These are phyloP conservation scores for Apiospora saccharicola DNA, from an alignment of 2,329 filamentous ascomycete genomes.

Conservation along the genomic window DNA sequence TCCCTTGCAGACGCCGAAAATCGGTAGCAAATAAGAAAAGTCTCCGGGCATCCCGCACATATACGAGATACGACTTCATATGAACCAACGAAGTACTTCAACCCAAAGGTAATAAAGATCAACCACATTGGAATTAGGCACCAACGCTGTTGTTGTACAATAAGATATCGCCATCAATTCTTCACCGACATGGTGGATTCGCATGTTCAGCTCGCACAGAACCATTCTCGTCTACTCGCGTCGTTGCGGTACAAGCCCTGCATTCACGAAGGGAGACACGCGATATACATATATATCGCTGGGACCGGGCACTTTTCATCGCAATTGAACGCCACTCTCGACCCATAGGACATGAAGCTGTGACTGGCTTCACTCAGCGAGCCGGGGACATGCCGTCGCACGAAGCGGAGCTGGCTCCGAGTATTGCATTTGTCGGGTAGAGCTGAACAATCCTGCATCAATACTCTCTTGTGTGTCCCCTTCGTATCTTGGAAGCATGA, in stretches of 20 bases:
- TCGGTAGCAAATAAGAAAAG: neutral
- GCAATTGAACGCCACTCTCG: neutral
- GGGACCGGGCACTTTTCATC: neutral
- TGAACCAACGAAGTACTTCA: neutral
- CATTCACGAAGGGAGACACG: neutral
- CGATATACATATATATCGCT: neutral
- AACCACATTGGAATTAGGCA: neutral
- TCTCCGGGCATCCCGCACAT: too few species aligned
- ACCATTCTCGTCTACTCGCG: neutral
- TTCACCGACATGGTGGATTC: neutral
- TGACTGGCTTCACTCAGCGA: neutral
- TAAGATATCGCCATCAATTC: neutral
- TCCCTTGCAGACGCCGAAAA: neutral
- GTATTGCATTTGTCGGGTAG: slow-evolving; percentile 2
- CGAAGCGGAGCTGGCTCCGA: neutral
- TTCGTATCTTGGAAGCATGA: slow-evolving; percentile 11
- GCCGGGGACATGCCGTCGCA: neutral
- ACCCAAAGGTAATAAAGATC: neutral
- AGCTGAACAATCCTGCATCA: slow-evolving; percentile 6
- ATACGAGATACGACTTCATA: neutral
- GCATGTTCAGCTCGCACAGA: neutral
- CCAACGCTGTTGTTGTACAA: neutral
- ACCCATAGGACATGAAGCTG: neutral
- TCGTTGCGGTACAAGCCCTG: neutral
- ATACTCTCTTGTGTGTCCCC: neutral